phyloP scores from a whole-genome alignment of 495 filamentous ascomycete species.

The Glarea lozoyensis region DNA sequence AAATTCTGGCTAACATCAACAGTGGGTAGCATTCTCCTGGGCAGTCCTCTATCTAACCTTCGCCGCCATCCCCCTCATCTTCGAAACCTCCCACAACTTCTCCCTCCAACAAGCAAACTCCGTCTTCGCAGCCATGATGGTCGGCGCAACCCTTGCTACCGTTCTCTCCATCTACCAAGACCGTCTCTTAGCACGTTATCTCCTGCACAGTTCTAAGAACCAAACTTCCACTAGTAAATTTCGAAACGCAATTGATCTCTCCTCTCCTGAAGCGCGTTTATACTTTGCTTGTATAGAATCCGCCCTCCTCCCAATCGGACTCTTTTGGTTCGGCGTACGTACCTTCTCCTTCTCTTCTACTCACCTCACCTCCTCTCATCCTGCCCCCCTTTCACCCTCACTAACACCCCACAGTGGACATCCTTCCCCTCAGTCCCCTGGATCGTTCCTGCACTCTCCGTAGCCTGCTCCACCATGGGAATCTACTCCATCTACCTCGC shows the following conservation, averaged over 20 bases:
- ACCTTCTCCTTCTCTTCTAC: too few species aligned
- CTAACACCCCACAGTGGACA: too few species aligned
- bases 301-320: slow-evolving; percentile 52
- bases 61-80: slow-evolving; percentile 69
- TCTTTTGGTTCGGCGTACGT: slow-evolving; percentile 65
- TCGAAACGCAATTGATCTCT: slow-evolving; percentile 23
- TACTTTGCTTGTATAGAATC: slow-evolving; percentile 76
- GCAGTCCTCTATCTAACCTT: slow-evolving; percentile 82
- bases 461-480: slow-evolving; percentile 73
- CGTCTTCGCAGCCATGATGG: slow-evolving; percentile 65
- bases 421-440: slow-evolving; percentile 59
- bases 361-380: too few species aligned
- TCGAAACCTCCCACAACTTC: slow-evolving; percentile 60
- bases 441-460: slow-evolving; percentile 65
- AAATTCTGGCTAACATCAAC: too few species aligned
- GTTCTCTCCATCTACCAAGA: slow-evolving; percentile 70
- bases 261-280: slow-evolving; percentile 67
- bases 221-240: slow-evolving; percentile 20
- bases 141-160: slow-evolving; percentile 61
- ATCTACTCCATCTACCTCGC: slow-evolving; percentile 86
- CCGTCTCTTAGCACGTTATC: slow-evolving; percentile 18
- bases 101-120: slow-evolving; percentile 55
- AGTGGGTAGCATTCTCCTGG: slow-evolving; percentile 88
- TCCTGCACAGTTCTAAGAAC: slow-evolving; percentile 18
- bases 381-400: too few species aligned